These are phyloP conservation scores for Crucihimalaya himalaica DNA, from an alignment of 345 rosid species.

Conservation along the genomic window DNA sequence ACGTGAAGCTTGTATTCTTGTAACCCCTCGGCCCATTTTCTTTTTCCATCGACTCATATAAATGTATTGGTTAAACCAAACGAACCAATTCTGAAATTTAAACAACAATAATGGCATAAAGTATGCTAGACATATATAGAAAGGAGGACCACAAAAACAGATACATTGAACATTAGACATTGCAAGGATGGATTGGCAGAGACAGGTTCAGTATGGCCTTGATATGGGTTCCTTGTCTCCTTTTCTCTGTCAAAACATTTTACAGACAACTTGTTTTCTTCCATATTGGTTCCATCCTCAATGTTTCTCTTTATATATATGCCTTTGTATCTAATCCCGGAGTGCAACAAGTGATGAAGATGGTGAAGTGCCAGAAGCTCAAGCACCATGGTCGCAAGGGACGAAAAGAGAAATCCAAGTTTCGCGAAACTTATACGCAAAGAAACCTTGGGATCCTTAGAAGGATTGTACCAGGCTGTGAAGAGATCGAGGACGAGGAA, in stretches of 20 bases:
- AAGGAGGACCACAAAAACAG: slow-evolving; percentile 37
- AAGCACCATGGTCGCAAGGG: slow-evolving; percentile 25
- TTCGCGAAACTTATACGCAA: slow-evolving; percentile 26
- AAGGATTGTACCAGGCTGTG: slow-evolving; percentile 51
- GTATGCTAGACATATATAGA: not conserved
- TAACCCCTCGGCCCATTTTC: slow-evolving; percentile 13
- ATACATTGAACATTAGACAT: slow-evolving; percentile 32
- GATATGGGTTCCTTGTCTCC: slow-evolving; percentile 39
- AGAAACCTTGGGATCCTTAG: slow-evolving; percentile 46
- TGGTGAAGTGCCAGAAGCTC: slow-evolving; percentile 29
- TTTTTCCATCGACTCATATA: not conserved
- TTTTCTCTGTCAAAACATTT: slow-evolving; percentile 23
- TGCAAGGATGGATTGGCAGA: slow-evolving; percentile 30
- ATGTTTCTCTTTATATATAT: slow-evolving; percentile 11
- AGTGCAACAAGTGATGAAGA: slow-evolving; percentile 16
- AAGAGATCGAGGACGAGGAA: slow-evolving; percentile 44
- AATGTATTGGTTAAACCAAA: not conserved
- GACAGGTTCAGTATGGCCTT: slow-evolving; percentile 39
- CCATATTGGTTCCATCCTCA: slow-evolving; percentile 44
- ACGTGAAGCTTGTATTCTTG: not conserved
- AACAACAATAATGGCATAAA: slow-evolving; percentile 25
- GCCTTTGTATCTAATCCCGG: not conserved
- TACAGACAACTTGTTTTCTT: slow-evolving; percentile 31
- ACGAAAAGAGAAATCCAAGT: slow-evolving; percentile 41
- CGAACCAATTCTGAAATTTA: slow-evolving; percentile 4